A percentile compares a stretch with the other conserved stretches of the same genome.
Evolutionary conservation across 176 grass and related monocot species (phyloP).

Genomic region (Pontederia crassipes): DNA sequence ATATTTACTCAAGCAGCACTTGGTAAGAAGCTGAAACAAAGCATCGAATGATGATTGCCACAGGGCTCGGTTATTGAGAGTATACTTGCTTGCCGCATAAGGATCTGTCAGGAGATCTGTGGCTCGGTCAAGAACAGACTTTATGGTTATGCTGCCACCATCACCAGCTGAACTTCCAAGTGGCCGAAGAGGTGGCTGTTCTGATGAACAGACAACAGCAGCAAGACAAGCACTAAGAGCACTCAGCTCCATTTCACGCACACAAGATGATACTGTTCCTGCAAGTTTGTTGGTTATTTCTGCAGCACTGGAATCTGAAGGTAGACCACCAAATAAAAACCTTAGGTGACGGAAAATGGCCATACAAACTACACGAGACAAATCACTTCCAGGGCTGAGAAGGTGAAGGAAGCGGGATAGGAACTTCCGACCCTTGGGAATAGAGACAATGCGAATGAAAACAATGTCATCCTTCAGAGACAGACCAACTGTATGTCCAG

Average conservation of each 20-base stretch:
- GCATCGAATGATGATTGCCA: slow-evolving; percentile 98
- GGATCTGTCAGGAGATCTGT: slow-evolving; percentile 75
- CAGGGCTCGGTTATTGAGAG: slow-evolving; percentile 60
- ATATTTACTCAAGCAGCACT: slow-evolving; percentile 87
- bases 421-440: slow-evolving; percentile 84
- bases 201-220: slow-evolving; percentile 87
- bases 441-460: slow-evolving; percentile 84
- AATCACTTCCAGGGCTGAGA: slow-evolving; percentile 73
- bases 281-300: slow-evolving; percentile 64
- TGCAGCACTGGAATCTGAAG: slow-evolving; percentile 59
- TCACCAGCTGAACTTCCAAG: slow-evolving; percentile 86
- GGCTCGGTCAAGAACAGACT: slow-evolving; percentile 78
- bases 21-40: slow-evolving; percentile 90
- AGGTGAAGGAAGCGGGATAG: slow-evolving; percentile 61
- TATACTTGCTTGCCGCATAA: slow-evolving; percentile 47
- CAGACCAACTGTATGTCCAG: slow-evolving; percentile 59
- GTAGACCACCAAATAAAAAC: slow-evolving; percentile 85
- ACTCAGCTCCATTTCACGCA: slow-evolving; percentile 74
- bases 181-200: slow-evolving; percentile 94
- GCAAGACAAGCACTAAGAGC: slow-evolving; percentile 91
- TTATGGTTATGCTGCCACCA: slow-evolving; percentile 74
- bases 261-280: slow-evolving; percentile 53
- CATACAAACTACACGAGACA: slow-evolving; percentile 84
- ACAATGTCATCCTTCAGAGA: slow-evolving; percentile 73
- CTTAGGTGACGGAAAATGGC: slow-evolving; percentile 90